Base-by-base conservation (phyloP, 495 filamentous ascomycete genomes). In the Cudoniella acicularis region DNA sequence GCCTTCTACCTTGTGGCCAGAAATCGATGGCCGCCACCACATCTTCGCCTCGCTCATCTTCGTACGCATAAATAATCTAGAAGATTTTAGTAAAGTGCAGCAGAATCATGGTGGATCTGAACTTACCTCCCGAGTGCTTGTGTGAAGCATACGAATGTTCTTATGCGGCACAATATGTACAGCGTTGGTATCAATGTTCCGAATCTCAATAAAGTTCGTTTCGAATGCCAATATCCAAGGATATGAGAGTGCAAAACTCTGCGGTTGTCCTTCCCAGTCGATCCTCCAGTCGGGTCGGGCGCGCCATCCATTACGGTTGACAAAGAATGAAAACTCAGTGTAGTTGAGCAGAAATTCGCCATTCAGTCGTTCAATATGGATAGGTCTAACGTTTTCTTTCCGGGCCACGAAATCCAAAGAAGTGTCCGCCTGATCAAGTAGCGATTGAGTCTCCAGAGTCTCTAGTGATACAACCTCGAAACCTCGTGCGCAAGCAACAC, bases 301-400 rank as follows among this genome's bases (percentile, higher is more conserved):
- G 53, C 95, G 83, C 95, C 95, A 99, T 23, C 95, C 95, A 70
- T 99, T 96, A 52, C 94, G 84, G 73, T 99, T 98, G 66, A 99
- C 94, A 67, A 96, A 99, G 81, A 99, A 98, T 18, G 90, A 95
- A 70, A 96, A 98, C 65, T 99, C 95, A 20, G 89, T 91, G 73
- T 99, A 99, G 71, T 96, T 97, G 54, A 99, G 83, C 43, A 99
- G 79, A 80, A 99, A 99, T 70, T 98, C 95, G 62, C 91, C 91
- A 62, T 93, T 91, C 66, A 98, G 84, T 18, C 95, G 87, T 70
- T 98, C 96, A 68, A 99, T 97, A 65, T 96, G 91, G 59, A 99
- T 94, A n/a, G 95, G 93, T 69, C 91, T 89, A 61, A 94, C 87
- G 64, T 88, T 90, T 69, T 98, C 94, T 66, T 93, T 92, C 40